phyloP scores from a whole-genome alignment of 352 stramenopile genomes.

The Thalassiosira allenii region DNA sequence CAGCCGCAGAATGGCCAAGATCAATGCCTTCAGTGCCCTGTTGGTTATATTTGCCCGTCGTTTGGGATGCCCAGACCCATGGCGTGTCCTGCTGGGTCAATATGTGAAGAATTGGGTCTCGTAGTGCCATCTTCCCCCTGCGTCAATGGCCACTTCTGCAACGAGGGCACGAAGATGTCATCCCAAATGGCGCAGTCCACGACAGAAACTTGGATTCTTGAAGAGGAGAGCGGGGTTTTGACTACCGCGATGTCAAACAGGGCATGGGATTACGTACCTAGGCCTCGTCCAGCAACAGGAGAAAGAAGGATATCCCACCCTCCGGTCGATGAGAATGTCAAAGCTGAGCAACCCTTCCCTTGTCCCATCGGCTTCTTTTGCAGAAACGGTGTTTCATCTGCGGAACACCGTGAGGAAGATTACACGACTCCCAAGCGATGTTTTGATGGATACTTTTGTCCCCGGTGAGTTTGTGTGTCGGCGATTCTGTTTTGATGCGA shows the following conservation, averaged over 20 bases:
- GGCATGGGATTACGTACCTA: conserved; percentile 59
- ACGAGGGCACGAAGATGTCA: conserved; percentile 92
- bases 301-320: conserved; percentile 45
- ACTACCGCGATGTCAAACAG: conserved; percentile 41
- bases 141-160: conserved; percentile 93
- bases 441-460: conserved; percentile 97
- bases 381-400: conserved; percentile 87
- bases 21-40: conserved; percentile 90
- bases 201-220: conserved; percentile 59
- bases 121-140: conserved; percentile 88
- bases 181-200: conserved; percentile 44
- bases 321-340: conserved; percentile 39
- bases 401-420: conserved; percentile 87
- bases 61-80: conserved; percentile 90
- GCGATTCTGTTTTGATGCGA: no score
- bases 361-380: conserved; percentile 95
- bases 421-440: conserved; percentile 95
- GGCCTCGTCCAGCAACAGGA: conserved; percentile 67
- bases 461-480: conserved; percentile 91
- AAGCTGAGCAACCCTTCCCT: conserved; percentile 91
- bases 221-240: conserved; percentile 52
- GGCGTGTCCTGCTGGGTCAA: conserved; percentile 91
- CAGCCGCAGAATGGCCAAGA: conserved; percentile 89
- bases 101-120: conserved; percentile 92
- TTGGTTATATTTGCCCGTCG: conserved; percentile 95